Evolutionary conservation across 805 yeast species (phyloP), one percentile per base, ranked within the genome.

Genomic region (Nakazawaea wickerhamii): DNA sequence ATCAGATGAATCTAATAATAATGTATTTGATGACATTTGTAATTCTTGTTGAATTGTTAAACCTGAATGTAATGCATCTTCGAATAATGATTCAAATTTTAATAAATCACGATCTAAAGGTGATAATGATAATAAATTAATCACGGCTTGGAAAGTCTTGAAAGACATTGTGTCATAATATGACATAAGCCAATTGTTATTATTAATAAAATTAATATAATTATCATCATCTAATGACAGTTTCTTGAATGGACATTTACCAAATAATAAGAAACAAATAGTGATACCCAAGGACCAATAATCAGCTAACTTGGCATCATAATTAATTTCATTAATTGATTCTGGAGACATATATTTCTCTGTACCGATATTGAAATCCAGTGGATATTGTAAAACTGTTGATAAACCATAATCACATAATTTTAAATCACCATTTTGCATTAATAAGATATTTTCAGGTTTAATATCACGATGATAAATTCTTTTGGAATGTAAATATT

Each of bases 381-480:
- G 48, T 38, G 63, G 61, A 20, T 51, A 51, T 18, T 45, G 44
- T 21, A 52, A 48, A 34, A 47, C 36, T 7, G 82, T 75, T 18
- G 85, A 73, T 39, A 81, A 70, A 0, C 90, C 90, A 86, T 87
- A 82, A 57, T 82, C 89, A 43, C 86, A 80, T 37, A 82, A 60
- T 57, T 82, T 82, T 38, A 81, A 66, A 22, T 71, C 57, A 36
- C 81, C 79, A 40, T 67, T 60, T 4, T 59, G 58, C 49, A 71
- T 72, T 40, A 82, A 61, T 25, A 82, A 60, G 22, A 82, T 70
- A 52, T 82, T 82, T 59, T 82, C 90, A 1, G 90, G 90, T 58
- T 82, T 82, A 44, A 82, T 71, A 55, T 82, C 90, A 37, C 90
- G 65, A 57, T 82, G 90, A 49, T 75, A 81, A 11, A 82, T 68